Percentiles rank a stretch among this genome's conserved stretches.
Conservation (phyloP, 441 rosid genomes). For the Populus hybrid region DNA sequence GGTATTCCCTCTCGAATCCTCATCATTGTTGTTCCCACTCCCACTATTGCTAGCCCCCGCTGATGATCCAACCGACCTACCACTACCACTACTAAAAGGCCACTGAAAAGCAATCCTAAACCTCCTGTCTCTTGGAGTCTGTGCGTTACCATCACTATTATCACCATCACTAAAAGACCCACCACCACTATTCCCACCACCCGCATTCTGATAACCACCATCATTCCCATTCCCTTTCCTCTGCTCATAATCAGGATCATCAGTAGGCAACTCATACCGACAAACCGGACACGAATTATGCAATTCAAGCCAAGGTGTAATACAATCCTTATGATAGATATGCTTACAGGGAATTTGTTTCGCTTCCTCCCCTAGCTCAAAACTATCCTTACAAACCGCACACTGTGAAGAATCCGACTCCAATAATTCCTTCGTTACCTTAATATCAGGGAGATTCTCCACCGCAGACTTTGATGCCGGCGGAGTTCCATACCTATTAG, state of each 20-base stretch:
- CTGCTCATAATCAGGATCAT: no score
- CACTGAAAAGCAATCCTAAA: not conserved
- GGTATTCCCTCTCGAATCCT: not conserved
- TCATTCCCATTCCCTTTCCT: no score
- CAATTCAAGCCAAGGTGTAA: conserved; percentile 60
- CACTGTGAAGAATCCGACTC: conserved; percentile 35
- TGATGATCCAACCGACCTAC: not conserved
- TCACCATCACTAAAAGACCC: no score
- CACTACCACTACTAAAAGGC: not conserved
- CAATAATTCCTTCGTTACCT: not conserved
- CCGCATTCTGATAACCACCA: no score
- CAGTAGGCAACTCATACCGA: no score
- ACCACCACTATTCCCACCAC: no score
- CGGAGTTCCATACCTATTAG: not conserved
- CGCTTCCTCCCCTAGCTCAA: conserved; percentile 51
- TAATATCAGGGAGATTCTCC: not conserved
- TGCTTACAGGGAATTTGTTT: conserved; percentile 78
- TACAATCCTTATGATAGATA: conserved; percentile 62
- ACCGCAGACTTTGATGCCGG: not conserved
- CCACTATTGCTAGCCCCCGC: not conserved
- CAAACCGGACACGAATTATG: conserved; percentile 74
- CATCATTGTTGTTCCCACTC: not conserved
- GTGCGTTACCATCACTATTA: no score
- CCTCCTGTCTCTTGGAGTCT: no score
- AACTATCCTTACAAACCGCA: conserved; percentile 70